Conservation (phyloP, 2,329 filamentous ascomycete species). For the Botrytis medusae region DNA sequence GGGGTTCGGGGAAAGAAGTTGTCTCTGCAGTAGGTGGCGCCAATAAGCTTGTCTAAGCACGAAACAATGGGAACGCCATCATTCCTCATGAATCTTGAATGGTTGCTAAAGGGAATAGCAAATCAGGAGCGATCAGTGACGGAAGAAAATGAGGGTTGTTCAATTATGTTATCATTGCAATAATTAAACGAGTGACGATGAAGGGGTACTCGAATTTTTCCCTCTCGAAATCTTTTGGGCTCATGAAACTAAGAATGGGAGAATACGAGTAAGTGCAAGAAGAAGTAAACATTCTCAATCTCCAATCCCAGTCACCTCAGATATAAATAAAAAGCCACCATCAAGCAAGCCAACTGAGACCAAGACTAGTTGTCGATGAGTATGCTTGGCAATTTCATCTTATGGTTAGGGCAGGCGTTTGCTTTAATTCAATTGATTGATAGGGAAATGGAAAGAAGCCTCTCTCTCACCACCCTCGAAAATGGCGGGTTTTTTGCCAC, state of each 20-base stretch:
- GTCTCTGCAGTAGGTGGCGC: slow-evolving; percentile 14
- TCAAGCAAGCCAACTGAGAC: slow-evolving; percentile 20
- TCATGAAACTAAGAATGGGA: neutral
- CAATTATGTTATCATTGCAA: neutral
- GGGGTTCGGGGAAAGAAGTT: slow-evolving; percentile 1
- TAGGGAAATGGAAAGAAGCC: neutral
- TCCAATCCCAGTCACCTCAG: slow-evolving; percentile 15
- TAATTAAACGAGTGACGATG: neutral
- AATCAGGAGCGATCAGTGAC: neutral
- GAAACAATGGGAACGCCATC: slow-evolving; percentile 11
- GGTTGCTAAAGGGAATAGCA: neutral
- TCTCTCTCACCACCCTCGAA: neutral
- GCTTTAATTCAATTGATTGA: neutral
- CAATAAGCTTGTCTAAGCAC: slow-evolving; percentile 5
- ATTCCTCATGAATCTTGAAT: neutral
- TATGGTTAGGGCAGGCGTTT: neutral
- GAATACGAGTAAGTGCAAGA: neutral
- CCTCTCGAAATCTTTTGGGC: neutral
- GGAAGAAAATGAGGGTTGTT: neutral
- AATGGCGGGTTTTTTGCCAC: neutral
- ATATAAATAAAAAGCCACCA: slow-evolving; percentile 1
- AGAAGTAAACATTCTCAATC: slow-evolving; percentile 11
- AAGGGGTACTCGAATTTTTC: neutral
- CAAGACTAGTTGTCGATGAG: slow-evolving; percentile 12
- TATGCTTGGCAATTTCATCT: slow-evolving; percentile 4